These are phyloP conservation scores for Talaromyces sp. DNA, from an alignment of 2,329 filamentous ascomycete species.

Conservation along the genomic window DNA sequence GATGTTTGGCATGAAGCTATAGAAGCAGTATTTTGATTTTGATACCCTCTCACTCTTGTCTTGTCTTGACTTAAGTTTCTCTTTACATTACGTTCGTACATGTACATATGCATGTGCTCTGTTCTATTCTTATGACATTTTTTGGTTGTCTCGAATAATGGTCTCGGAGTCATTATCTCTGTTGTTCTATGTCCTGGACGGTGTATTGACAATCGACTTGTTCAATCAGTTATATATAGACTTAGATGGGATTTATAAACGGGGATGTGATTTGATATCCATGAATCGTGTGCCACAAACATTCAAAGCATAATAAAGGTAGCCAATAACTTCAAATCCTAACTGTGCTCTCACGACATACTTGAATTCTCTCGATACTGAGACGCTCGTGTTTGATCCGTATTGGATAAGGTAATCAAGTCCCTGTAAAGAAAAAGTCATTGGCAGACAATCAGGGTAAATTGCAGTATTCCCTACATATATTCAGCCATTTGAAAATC, in stretches of 20 bases:
- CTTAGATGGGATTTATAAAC: too few relatives aligned
- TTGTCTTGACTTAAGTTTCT: background rate
- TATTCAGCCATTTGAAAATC: background rate
- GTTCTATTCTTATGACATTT: background rate
- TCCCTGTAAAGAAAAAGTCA: background rate
- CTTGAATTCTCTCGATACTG: too few relatives aligned
- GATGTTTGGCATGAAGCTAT: constrained; percentile 93
- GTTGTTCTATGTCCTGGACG: background rate
- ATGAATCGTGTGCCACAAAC: too few relatives aligned
- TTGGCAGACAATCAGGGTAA: background rate
- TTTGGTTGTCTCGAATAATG: background rate
- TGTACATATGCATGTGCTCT: background rate
- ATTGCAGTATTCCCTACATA: background rate
- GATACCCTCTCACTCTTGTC: constrained; percentile 12
- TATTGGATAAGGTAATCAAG: background rate
- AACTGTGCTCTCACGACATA: too few relatives aligned
- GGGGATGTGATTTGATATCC: too few relatives aligned
- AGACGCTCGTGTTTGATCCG: too few relatives aligned
- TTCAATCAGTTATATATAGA: too few relatives aligned
- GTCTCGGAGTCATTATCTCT: background rate
- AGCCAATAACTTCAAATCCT: too few relatives aligned
- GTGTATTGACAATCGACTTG: too few relatives aligned
- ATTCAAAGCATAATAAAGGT: too few relatives aligned
- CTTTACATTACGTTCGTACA: background rate
- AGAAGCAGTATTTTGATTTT: constrained; percentile 69